Base-by-base conservation (phyloP, 108 stramenopile species). In the Epipyxis sp. region DNA sequence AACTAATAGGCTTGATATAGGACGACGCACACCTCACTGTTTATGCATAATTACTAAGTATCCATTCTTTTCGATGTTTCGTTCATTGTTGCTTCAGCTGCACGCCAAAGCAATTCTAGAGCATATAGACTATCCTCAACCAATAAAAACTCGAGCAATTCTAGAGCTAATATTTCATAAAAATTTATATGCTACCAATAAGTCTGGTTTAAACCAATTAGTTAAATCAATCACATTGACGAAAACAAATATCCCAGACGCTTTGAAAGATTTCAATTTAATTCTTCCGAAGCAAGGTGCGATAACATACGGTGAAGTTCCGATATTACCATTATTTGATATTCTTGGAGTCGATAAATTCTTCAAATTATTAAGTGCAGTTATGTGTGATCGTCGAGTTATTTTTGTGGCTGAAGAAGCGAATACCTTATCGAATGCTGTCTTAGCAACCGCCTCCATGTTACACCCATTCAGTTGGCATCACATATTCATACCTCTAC, bases 401-500 rank as follows among this genome's bases (percentile, higher is more conserved):
- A 6, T 78, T 0, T 34, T 84, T 29, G 79, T 84, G 1, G 81
- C 81, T 13, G 46, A 74, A 0, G 54, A 82, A 25, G 67, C 42
- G n/a, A 27, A 79, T 32, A 77, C 42, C n/a, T 78, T 84, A 40
- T 71, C 71, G 0, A 41, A 50, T 32, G 81, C 61, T 42, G 78
- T 80, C 1, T 78, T 82, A 35, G 80, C 80, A 20, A 71, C 58
- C 27, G 30, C 59, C 45, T 62, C 76, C n/a, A 79, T 84, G n/a
- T 77, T 84, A 1, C 82, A 82, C 42, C 83, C 83, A 65, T 84
- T 84, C 59, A 39, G 54, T 1, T 84, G 83, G 83, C 80, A 81
- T 54, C 81, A 82, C 81, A 81, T 42, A 10, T 81, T 80, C 45
- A 32, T 84, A 20, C 76, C 83, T 1, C 69, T 84, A 6, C 61